These are phyloP conservation scores for Vitis labrusca DNA, from an alignment of 164 flowering plant genomes.

Conservation along the genomic window DNA sequence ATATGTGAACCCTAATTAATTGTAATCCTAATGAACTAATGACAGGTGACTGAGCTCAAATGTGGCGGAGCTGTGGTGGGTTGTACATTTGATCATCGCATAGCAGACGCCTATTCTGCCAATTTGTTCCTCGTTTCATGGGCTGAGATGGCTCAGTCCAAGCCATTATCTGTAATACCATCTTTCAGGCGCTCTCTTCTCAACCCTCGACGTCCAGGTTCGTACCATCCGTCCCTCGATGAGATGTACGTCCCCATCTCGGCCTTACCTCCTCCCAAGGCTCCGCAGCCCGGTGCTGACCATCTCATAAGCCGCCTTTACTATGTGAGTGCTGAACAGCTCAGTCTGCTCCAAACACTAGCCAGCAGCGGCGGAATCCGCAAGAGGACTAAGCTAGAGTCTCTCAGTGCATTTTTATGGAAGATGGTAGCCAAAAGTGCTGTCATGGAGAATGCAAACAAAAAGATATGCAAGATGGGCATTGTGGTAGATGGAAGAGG, in stretches of 20 bases:
- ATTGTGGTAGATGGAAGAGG: constrained; percentile 34
- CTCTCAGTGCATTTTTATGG: constrained; percentile 25
- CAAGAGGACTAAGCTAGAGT: constrained; percentile 27
- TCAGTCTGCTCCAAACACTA: constrained; percentile 15
- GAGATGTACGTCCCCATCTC: constrained; percentile 29
- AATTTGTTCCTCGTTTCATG: constrained; percentile 36
- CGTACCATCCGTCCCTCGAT: constrained; percentile 12
- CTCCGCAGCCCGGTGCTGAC: background rate
- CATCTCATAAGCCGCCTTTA: constrained; percentile 33
- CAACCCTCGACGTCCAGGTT: constrained; percentile 18
- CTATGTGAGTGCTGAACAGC: constrained; percentile 17
- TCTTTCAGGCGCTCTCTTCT: constrained; percentile 20
- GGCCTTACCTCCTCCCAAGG: constrained; percentile 6
- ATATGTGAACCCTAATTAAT: too few species aligned
- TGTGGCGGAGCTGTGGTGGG: constrained; percentile 25
- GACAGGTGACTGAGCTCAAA: too few species aligned
- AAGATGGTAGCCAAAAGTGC: constrained; percentile 10
- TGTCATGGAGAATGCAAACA: background rate
- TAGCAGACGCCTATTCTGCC: constrained; percentile 40
- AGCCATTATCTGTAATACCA: constrained; percentile 13
- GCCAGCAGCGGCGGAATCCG: constrained; percentile 3
- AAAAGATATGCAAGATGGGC: constrained; percentile 25
- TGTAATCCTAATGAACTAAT: too few species aligned
- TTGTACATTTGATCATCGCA: constrained; percentile 36
- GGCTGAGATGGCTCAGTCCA: constrained; percentile 23